Evolutionary conservation across 495 filamentous ascomycete species (phyloP), one percentile per base, ranked within the genome.

Genomic region (Margaritispora aquatica): DNA sequence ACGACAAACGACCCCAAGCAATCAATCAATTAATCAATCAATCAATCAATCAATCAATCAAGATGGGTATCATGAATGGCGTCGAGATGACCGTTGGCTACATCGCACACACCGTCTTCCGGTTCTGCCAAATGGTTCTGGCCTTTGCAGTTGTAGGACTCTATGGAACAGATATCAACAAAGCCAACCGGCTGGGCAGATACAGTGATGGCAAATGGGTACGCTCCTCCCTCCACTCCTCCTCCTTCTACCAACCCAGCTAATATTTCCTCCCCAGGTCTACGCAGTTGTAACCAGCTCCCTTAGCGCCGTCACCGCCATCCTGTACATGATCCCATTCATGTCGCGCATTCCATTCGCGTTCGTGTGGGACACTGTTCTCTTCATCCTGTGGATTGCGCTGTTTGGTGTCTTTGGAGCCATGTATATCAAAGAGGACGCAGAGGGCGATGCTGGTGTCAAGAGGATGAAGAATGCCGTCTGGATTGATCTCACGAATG

Each of bases 401-500:
- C 76, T 94, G 41, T 96, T 96, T 71, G 90, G 89, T 22, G 66
- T 90, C 26, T 95, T 96, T 70, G 92, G 83, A 51, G 82, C 61
- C 69, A 80, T 88, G 77, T 96, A 87, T 76, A 87, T 94, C 71
- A 70, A 85, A 55, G 80, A 81, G 51, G 69, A 89, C 62, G 66
- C 85, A 8, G 75, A 84, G 58, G 81, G 81, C 26, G 75, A 89
- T 68, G 63, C 59, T 17, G 77, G 77, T 21, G 78, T 90, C 51
- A 74, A 77, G 63, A 78, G 88, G 27, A 94, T 96, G 90, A 88
- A 90, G 71, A 84, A 86, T 70, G 89, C 90, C 26, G 88, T 92
- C 26, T 96, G 90, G 89, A 73, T 95, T 22, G 89, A 92, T 71
- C 73, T 62, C 22, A 52, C 56, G 44, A 62, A 86, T 66, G 79